Evolutionary conservation across 805 yeast species (phyloP), one percentile per base, ranked within the genome.

Genomic region (Nakazawaea ishiwadae): DNA sequence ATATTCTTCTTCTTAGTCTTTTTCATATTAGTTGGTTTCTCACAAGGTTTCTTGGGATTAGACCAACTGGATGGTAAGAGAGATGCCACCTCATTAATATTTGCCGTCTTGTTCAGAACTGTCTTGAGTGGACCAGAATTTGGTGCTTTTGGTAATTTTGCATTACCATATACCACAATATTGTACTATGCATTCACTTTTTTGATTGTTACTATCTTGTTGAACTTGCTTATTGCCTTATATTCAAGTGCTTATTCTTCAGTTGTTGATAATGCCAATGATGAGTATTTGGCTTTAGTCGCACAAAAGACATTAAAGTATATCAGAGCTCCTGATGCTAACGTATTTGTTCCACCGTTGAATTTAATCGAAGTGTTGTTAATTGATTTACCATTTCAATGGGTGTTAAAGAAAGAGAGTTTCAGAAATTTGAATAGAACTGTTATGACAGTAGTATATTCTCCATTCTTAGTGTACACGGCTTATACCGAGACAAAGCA

Each of bases 11-110:
- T 85, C 34, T 63, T 88, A 49, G 66, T 88, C 42, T 64, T 73
- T 7, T 75, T 87, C 44, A 79, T 88, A 28, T 79, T 83, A 47
- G 57, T 83, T 37, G 96, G 96, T 0, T 88, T 88, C 61, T 63
- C 86, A 42, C 96, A 88, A 57, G 96, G 95, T 0, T 86, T 88
- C 58, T 60, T 88, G 26, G 96, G 96, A 10, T 67, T 88, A 41
- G 96, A 88, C 61, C 82, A 85, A 28, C 84, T 95, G 2, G 96
- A 88, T 59, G 96, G 96, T 49, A 77, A 75, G 47, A 68, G 83
- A 44, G 93, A 87, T 49, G 82, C 85, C 19, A 84, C 95, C 1
- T 61, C 66, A 16, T 67, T 76, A 26, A 79, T 86, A 38, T 59
- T 86, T 34, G 63, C 77, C 8, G 79, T 81, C 14, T 69, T 88